phyloP scores from a whole-genome alignment of 208 protist genomes.

The Wallacemonas rigidus region DNA sequence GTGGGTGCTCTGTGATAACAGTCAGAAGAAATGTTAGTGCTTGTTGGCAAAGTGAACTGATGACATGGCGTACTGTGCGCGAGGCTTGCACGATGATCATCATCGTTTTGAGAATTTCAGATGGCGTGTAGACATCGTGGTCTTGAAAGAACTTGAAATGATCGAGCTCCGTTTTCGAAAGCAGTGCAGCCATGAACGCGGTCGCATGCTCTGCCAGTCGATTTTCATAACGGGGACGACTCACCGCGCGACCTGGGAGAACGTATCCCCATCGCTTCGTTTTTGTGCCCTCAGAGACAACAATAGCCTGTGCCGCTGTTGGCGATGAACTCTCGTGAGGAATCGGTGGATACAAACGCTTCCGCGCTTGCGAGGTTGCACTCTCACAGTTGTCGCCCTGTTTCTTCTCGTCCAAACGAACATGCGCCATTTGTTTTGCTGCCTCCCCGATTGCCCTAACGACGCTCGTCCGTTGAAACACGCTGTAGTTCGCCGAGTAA shows the following conservation, averaged over 20 bases:
- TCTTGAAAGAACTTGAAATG: conserved; percentile 73
- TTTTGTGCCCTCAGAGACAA: conserved; percentile 52
- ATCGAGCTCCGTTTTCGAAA: conserved; percentile 46
- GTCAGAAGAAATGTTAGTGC: conserved; percentile 36
- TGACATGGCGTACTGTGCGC: conserved; percentile 25
- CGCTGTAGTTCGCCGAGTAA: conserved; percentile 59
- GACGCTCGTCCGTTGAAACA: conserved; percentile 70
- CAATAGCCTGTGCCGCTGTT: conserved; percentile 24
- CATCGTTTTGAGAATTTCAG: conserved; percentile 45
- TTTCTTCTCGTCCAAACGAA: conserved; percentile 21
- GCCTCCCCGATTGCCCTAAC: conserved; percentile 64
- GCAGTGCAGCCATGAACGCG: conserved; percentile 57
- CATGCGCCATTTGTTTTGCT: conserved; percentile 44
- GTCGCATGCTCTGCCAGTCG: conserved; percentile 42
- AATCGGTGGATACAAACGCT: conserved; percentile 76
- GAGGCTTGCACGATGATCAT: conserved; percentile 33
- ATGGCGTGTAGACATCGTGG: conserved; percentile 62
- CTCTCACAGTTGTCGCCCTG: not conserved
- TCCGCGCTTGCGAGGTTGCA: conserved; percentile 10
- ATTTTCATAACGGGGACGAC: conserved; percentile 32
- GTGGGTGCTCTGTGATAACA: conserved; percentile 30
- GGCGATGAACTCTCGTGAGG: not conserved
- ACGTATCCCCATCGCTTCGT: conserved; percentile 72
- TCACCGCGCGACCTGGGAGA: conserved; percentile 22
- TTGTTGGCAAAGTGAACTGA: conserved; percentile 25